Evolutionary conservation across 2,329 filamentous ascomycete species (phyloP).

Genomic region (Phoma herbarum): DNA sequence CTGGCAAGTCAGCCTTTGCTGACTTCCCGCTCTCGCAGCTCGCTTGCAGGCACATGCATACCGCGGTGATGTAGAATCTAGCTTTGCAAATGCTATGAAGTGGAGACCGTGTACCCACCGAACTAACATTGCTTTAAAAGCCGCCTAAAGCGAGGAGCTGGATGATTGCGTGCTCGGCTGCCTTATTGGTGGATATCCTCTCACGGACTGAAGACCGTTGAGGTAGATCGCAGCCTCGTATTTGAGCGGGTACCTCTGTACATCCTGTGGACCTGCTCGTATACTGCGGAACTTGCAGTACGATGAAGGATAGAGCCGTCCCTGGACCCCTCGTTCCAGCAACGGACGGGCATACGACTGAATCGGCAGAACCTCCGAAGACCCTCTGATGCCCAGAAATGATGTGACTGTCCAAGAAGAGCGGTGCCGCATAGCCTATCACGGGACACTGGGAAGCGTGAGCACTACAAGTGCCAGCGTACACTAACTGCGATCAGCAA

Average conservation of each 20-base stretch:
- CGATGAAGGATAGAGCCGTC: slow-evolving; percentile 10
- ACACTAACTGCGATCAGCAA: slow-evolving; percentile 6
- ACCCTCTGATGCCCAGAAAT: slow-evolving; percentile 7
- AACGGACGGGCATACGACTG: slow-evolving; percentile 14
- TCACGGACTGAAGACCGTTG: slow-evolving; percentile 7
- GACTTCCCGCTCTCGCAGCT: slow-evolving; percentile 16
- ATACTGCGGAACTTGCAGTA: neutral
- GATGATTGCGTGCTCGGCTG: slow-evolving; percentile 15
- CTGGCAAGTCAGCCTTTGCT: slow-evolving; percentile 1
- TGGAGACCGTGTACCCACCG: slow-evolving; percentile 5
- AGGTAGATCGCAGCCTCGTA: slow-evolving; percentile 19
- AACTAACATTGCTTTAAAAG: too few species aligned
- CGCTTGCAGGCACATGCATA: slow-evolving; percentile 10
- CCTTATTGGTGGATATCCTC: slow-evolving; percentile 15
- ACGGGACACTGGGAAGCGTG: neutral
- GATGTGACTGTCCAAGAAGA: slow-evolving; percentile 8
- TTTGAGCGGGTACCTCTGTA: slow-evolving; percentile 6
- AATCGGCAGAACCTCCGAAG: slow-evolving; percentile 4
- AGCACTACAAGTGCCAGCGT: neutral
- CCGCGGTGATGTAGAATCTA: slow-evolving; percentile 1
- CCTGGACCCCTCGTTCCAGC: slow-evolving; percentile 13
- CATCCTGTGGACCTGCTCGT: neutral
- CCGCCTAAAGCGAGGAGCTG: neutral
- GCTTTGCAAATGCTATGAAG: slow-evolving; percentile 1
- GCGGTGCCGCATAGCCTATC: slow-evolving; percentile 13